Conservation (phyloP, 2,329 filamentous ascomycete species). For the Didymella exigua region DNA sequence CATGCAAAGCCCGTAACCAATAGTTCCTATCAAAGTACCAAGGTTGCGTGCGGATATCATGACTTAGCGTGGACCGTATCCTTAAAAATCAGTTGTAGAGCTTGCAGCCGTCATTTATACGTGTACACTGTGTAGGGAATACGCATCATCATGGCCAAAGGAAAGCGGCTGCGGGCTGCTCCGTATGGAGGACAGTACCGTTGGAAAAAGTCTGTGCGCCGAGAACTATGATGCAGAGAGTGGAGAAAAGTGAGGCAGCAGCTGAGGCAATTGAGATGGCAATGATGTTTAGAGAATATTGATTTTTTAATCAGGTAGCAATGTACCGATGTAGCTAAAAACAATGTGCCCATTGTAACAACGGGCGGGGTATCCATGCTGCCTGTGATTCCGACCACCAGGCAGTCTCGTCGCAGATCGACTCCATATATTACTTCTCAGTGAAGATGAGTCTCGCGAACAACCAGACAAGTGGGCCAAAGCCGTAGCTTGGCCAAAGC, state of each 20-base stretch:
- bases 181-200: not conserved
- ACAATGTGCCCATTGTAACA: constrained; percentile 6
- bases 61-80: constrained; percentile 3
- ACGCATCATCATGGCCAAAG: not conserved
- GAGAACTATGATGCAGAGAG: not conserved
- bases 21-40: not conserved
- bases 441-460: not conserved
- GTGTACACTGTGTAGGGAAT: not conserved
- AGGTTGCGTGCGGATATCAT: not conserved
- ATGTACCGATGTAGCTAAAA: constrained; percentile 6
- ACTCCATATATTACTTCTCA: not conserved
- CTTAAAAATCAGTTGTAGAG: not conserved
- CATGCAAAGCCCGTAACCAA: not conserved
- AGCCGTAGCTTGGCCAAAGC: not conserved
- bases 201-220: not conserved
- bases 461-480: not conserved
- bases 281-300: not conserved
- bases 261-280: not conserved
- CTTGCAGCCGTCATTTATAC: constrained; percentile 2
- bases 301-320: constrained; percentile 6
- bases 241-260: not conserved
- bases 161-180: not conserved
- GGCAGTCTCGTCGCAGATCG: not conserved
- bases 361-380: constrained; percentile 20
- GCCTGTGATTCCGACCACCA: constrained; percentile 4